Percentiles rank a stretch among this genome's conserved stretches.
phyloP scores from a whole-genome alignment of 1,139 yeast genomes.

The Hyphopichia khmerensis region DNA sequence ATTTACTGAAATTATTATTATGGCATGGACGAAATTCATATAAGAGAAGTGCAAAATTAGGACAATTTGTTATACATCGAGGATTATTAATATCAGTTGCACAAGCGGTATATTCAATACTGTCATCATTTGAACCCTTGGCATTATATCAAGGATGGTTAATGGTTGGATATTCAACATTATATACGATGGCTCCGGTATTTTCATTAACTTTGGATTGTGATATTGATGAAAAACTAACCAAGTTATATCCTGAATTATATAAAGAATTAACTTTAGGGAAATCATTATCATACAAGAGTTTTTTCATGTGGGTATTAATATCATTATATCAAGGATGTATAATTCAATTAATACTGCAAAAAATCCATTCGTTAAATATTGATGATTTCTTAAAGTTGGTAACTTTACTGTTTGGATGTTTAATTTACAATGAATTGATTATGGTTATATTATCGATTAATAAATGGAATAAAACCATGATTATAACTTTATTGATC shows the following conservation, averaged over 20 bases:
- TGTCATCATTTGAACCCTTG: slow-evolving; percentile 86
- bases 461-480: slow-evolving; percentile 81
- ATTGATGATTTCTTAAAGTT: slow-evolving; percentile 57
- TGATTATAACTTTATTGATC: slow-evolving; percentile 70
- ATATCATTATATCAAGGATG: slow-evolving; percentile 87
- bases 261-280: slow-evolving; percentile 92
- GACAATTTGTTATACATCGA: slow-evolving; percentile 95
- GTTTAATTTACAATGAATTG: slow-evolving; percentile 79
- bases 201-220: slow-evolving; percentile 88
- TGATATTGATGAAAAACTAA: slow-evolving; percentile 88
- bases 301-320: slow-evolving; percentile 89
- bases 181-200: slow-evolving; percentile 98
- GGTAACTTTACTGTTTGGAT: slow-evolving; percentile 84
- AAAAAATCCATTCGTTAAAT: slow-evolving; percentile 66
- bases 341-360: slow-evolving; percentile 78
- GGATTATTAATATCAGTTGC: slow-evolving; percentile 95
- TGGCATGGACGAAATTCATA: slow-evolving; percentile 99
- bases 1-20: slow-evolving; percentile 76
- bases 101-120: slow-evolving; percentile 87
- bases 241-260: slow-evolving; percentile 89
- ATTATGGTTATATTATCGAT: slow-evolving; percentile 93
- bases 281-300: slow-evolving; percentile 76
- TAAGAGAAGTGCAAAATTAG: slow-evolving; percentile 89
- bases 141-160: slow-evolving; percentile 95
- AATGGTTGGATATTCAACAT: slow-evolving; percentile 97